Base-by-base conservation (phyloP, 805 yeast species). In the Metschnikowia lachancei region DNA sequence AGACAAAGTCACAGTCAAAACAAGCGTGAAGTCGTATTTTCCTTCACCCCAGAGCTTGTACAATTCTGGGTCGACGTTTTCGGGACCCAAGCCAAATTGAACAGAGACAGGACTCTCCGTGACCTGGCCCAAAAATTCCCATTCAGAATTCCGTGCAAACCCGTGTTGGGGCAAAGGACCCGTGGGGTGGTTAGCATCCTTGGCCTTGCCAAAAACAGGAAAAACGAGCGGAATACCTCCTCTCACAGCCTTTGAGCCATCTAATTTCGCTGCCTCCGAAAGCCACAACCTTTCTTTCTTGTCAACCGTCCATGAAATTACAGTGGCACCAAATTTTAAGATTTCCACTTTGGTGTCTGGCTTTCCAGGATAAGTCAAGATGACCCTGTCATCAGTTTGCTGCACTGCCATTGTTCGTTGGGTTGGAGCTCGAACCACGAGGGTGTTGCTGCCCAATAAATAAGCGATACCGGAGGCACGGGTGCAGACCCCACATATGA, bases 191-290 rank as follows among this genome's bases (percentile, higher is more conserved):
- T 45, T 20, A 46, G 71, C 75, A 7, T 77, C 74, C 28, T 75
- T 72, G 12, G 75, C 71, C 53, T 82, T 90, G 49, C 99, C 98
- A 59, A 87, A 87, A 1, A 85, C 87, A 2, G 99, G 99, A 76
- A 94, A 94, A 8, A 92, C 98, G 19, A 94, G 72, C 11, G 99
- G 99, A 43, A 94, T 87, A 42, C 99, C 99, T 54, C 99, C 99
- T 64, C 99, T 80, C 16, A 94, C 97, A 1, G 99, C 95, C 61
- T 85, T 87, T 37, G 92, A 70, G 10, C 98, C 98, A 61, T 94
- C 98, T 50, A 92, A 69, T 58, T 82, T 81, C 39, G 98, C 96
- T 32, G 79, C 92, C 10, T 72, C 64, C 7, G 85, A 78, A 26
- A 85, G 70, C 95, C 96, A 94, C 47, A 94, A 74, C 67, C 87